phyloP scores from a whole-genome alignment of 495 filamentous ascomycete genomes.

The Penicillium herquei region DNA sequence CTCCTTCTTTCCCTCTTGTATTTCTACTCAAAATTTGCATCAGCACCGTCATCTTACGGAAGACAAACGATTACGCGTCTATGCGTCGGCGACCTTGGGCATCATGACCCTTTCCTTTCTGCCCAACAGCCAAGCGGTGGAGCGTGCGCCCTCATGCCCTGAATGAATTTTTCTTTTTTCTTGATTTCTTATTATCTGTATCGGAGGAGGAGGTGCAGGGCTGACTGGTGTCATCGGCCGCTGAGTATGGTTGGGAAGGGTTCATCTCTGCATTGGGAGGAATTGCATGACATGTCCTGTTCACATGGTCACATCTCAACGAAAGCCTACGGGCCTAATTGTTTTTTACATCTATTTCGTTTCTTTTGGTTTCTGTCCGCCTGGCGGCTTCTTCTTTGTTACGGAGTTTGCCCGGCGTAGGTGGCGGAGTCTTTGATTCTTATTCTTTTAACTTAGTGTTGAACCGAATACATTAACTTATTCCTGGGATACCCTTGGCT shows the following conservation, averaged over 20 bases:
- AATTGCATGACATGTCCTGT: background rate
- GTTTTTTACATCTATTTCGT: conserved; percentile 14
- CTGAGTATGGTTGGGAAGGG: background rate
- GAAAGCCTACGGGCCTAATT: conserved; percentile 18
- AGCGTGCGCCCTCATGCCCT: conserved; percentile 1
- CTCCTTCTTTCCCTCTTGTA: background rate
- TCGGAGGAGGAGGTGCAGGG: background rate
- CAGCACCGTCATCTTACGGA: conserved; percentile 1
- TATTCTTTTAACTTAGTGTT: background rate
- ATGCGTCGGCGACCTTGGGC: conserved; percentile 1
- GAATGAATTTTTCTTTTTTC: background rate
- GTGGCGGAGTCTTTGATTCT: conserved; percentile 11
- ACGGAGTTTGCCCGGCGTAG: conserved; percentile 10
- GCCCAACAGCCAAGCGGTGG: conserved; percentile 4
- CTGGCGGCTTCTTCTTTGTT: background rate
- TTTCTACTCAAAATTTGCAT: conserved; percentile 12
- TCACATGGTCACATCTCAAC: conserved; percentile 19
- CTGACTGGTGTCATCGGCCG: no score
- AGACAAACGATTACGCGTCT: background rate
- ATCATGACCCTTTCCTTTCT: conserved; percentile 4
- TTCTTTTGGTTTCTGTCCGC: conserved; percentile 3
- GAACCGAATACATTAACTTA: background rate
- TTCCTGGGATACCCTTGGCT: no score
- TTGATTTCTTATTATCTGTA: background rate
- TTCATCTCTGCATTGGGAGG: background rate